Conservation (phyloP, 2,329 filamentous ascomycete species). For the Venturiaceae sp. region DNA sequence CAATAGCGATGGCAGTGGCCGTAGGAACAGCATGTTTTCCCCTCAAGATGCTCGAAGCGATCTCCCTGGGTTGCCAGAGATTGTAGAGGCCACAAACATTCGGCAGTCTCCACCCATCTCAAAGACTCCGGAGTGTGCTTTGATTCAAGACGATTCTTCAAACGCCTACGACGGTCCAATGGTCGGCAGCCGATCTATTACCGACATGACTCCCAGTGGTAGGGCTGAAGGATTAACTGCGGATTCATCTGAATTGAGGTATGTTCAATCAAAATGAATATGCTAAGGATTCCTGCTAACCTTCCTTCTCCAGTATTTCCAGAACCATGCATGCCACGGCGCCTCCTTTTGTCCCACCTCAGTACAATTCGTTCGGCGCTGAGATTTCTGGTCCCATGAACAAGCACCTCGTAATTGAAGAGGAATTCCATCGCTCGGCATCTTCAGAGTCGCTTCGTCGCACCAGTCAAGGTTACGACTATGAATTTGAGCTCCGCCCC, state of each 20-base stretch:
- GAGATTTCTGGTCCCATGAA: background rate
- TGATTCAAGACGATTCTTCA: background rate
- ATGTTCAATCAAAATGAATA: background rate
- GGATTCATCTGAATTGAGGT: background rate
- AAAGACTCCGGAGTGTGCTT: background rate
- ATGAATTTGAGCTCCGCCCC: background rate
- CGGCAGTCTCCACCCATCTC: background rate
- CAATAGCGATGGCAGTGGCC: background rate
- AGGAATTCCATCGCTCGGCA: background rate
- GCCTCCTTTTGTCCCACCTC: background rate
- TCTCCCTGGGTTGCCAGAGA: background rate
- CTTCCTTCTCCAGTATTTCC: background rate
- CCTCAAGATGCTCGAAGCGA: conserved; percentile 5
- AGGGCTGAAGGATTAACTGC: background rate
- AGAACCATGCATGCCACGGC: background rate
- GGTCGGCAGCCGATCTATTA: background rate
- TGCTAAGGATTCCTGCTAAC: background rate
- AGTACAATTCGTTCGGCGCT: background rate
- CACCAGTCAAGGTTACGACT: background rate
- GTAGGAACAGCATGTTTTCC: conserved; percentile 5
- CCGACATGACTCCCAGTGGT: background rate
- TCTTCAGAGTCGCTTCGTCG: conserved; percentile 1
- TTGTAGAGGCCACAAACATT: background rate
- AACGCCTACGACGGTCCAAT: background rate
- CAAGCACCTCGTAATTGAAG: background rate